Evolutionary conservation across 805 yeast genomes (phyloP).

Genomic region (Kregervanrija fluxuum): DNA sequence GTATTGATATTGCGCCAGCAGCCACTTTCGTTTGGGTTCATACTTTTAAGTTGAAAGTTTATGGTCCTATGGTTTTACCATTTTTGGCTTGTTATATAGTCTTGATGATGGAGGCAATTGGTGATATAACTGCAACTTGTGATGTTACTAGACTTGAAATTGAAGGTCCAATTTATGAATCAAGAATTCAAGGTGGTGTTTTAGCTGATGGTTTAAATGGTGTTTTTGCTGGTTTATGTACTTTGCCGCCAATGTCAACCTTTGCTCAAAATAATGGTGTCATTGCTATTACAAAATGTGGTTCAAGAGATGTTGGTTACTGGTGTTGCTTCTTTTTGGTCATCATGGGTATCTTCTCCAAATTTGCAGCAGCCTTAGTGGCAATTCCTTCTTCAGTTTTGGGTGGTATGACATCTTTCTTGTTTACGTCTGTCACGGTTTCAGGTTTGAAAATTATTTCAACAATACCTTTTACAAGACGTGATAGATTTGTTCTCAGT

Average conservation of each 20-base stretch:
- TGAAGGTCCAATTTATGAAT: slow-evolving; percentile 74
- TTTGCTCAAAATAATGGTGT: slow-evolving; percentile 97
- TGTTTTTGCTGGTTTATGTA: slow-evolving; percentile 65
- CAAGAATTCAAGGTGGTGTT: slow-evolving; percentile 89
- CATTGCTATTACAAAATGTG: slow-evolving; percentile 86
- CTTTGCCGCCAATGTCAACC: slow-evolving; percentile 84
- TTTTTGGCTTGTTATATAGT: slow-evolving; percentile 76
- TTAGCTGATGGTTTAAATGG: slow-evolving; percentile 82
- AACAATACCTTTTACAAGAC: slow-evolving; percentile 46
- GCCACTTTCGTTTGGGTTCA: slow-evolving; percentile 84
- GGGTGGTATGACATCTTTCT: slow-evolving; percentile 76
- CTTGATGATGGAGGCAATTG: slow-evolving; percentile 88
- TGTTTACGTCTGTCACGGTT: slow-evolving; percentile 50
- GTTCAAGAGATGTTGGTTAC: slow-evolving; percentile 64
- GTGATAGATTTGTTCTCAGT: slow-evolving; percentile 49
- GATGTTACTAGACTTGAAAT: slow-evolving; percentile 84
- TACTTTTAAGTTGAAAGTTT: slow-evolving; percentile 67
- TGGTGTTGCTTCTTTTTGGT: slow-evolving; percentile 56
- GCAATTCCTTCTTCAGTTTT: slow-evolving; percentile 73
- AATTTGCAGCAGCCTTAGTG: slow-evolving; percentile 83
- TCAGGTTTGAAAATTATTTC: slow-evolving; percentile 53
- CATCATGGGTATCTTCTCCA: slow-evolving; percentile 82
- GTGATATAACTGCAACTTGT: slow-evolving; percentile 90
- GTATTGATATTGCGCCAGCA: slow-evolving; percentile 66
- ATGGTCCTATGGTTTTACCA: slow-evolving; percentile 84